Evolutionary conservation across 1,284 basidiomycete species (phyloP).

Genomic region (Sporisorium sorghi): DNA sequence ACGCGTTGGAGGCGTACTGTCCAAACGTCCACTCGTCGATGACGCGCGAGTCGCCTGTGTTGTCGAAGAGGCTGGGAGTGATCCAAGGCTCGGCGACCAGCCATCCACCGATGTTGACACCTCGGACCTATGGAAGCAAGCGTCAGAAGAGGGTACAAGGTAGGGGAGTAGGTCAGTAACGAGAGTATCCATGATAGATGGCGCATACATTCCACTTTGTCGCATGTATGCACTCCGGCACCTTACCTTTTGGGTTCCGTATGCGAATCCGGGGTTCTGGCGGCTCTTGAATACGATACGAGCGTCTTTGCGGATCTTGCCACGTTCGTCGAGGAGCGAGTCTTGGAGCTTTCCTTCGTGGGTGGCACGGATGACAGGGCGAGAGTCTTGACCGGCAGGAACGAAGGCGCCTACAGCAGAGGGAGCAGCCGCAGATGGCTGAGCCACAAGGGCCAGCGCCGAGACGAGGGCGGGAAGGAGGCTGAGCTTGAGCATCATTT

Average conservation of each 20-base stretch:
- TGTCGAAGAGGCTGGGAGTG: conserved; percentile 72
- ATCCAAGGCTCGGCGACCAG: conserved; percentile 67
- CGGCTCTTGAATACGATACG: conserved; percentile 42
- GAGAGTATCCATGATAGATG: too few relatives aligned
- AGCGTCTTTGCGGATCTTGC: conserved; percentile 32
- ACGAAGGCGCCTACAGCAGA: conserved; percentile 26
- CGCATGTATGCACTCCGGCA: too few relatives aligned
- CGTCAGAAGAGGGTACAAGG: not conserved
- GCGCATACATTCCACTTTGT: not conserved
- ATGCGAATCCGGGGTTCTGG: conserved; percentile 47
- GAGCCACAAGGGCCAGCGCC: conserved; percentile 25
- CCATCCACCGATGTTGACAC: conserved; percentile 68
- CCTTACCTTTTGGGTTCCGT: conserved; percentile 38
- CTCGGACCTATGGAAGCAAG: conserved; percentile 49
- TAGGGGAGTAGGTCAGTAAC: not conserved
- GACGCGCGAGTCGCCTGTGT: conserved; percentile 59
- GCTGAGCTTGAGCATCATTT: conserved; percentile 24
- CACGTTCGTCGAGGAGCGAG: conserved; percentile 42
- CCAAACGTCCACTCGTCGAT: conserved; percentile 90
- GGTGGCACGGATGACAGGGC: conserved; percentile 42
- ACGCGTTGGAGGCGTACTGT: conserved; percentile 71
- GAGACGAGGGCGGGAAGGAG: conserved; percentile 22
- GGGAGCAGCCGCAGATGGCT: conserved; percentile 21
- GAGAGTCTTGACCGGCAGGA: conserved; percentile 32
- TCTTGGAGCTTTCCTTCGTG: conserved; percentile 31